Percentiles rank a stretch among this genome's conserved stretches.
These are phyloP conservation scores for Rhodamnia rubescens DNA, from an alignment of 345 rosid species.

Conservation along the genomic window DNA sequence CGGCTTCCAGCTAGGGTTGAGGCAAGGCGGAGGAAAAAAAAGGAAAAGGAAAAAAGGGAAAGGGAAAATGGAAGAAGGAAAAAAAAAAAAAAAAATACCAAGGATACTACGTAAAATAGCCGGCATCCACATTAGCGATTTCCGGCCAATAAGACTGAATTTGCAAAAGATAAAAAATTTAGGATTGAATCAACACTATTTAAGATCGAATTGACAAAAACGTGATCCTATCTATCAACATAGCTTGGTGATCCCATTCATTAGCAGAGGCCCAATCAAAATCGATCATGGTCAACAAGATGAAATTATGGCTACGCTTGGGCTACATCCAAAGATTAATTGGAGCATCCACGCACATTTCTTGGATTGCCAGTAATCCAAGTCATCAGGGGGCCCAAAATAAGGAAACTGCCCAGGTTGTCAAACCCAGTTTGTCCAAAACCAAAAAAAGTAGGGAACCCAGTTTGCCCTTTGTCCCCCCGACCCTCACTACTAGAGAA, in stretches of 20 bases:
- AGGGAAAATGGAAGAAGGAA: too few relatives aligned
- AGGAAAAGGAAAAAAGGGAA: too few relatives aligned
- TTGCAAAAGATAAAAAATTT: too few relatives aligned
- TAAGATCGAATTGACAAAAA: too few relatives aligned
- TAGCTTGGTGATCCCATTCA: not conserved
- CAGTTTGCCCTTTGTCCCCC: not conserved
- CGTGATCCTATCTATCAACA: not conserved
- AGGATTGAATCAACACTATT: too few relatives aligned
- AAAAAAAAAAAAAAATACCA: too few relatives aligned
- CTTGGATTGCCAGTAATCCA: not conserved
- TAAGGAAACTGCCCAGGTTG: not conserved
- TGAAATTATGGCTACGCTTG: not conserved
- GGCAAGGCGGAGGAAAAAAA: too few relatives aligned
- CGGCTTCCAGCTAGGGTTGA: too few relatives aligned
- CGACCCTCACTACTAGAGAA: not conserved
- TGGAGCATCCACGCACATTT: not conserved
- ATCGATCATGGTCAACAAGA: not conserved
- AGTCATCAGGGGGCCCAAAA: not conserved
- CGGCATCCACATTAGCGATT: too few relatives aligned
- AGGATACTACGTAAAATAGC: too few relatives aligned
- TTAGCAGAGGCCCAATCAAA: not conserved
- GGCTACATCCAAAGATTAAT: not conserved
- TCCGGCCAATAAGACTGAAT: too few relatives aligned
- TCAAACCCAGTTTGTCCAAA: not conserved
- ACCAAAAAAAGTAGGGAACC: too few relatives aligned